Evolutionary conservation across 129 eudicot genomes (phyloP).

Genomic region (Tagetes patula): DNA sequence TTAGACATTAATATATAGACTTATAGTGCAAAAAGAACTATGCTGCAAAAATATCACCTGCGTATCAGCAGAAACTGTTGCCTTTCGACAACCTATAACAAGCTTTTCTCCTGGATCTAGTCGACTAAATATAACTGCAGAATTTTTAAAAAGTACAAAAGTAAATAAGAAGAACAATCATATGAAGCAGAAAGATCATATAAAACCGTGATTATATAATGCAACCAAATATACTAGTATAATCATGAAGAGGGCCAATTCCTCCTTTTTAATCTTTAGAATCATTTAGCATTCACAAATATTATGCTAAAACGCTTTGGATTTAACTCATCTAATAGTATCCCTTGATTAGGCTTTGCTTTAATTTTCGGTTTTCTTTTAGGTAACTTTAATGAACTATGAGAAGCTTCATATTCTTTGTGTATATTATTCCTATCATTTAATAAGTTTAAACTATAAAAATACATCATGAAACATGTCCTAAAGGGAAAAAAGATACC

Average conservation of each 20-base stretch:
- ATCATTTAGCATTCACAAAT: too few species aligned
- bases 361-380: not conserved
- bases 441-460: not conserved
- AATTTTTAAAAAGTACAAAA: not conserved
- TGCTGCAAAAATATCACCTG: not conserved
- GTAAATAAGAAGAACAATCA: not conserved
- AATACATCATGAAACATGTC: not conserved
- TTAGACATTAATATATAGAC: not conserved
- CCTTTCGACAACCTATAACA: constrained; percentile 5
- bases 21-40: not conserved
- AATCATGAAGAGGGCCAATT: not conserved
- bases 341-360: not conserved
- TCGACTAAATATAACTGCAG: constrained; percentile 2
- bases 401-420: not conserved
- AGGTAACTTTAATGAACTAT: not conserved
- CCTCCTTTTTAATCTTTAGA: not conserved
- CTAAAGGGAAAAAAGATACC: not conserved
- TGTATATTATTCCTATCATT: not conserved
- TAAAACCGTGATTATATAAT: not conserved
- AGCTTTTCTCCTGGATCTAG: constrained; percentile 11
- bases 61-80: not conserved
- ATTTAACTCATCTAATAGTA: not conserved
- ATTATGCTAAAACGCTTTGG: not conserved
- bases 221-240: not conserved
- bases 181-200: not conserved